A percentile compares a stretch with the other conserved stretches of the same genome.
phyloP scores from a whole-genome alignment of 371 early-diverging fungal species.

The Rhizomucor miehei region DNA sequence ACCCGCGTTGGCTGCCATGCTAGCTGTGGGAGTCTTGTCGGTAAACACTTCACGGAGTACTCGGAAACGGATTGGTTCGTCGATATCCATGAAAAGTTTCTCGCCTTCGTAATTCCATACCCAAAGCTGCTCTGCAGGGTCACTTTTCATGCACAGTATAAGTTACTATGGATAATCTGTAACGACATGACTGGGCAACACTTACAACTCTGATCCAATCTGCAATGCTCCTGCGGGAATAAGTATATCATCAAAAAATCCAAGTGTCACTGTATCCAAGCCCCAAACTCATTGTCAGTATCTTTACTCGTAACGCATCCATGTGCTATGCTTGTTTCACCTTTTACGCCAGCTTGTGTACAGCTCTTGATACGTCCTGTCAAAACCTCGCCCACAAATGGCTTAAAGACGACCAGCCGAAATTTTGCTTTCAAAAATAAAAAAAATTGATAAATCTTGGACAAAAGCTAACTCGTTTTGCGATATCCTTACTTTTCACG shows the following conservation, averaged over 20 bases:
- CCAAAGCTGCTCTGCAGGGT: conserved; percentile 80
- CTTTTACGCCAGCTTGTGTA: conserved; percentile 67
- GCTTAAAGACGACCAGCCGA: conserved; percentile 87
- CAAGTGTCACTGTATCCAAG: conserved; percentile 76
- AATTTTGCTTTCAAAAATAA: conserved; percentile 56
- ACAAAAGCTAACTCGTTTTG: not conserved
- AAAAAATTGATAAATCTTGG: not conserved
- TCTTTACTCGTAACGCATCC: not conserved
- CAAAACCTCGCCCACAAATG: conserved; percentile 87
- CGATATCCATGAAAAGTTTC: conserved; percentile 81
- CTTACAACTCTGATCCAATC: conserved; percentile 61
- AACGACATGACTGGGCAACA: not conserved
- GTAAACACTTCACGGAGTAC: conserved; percentile 76
- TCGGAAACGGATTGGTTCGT: conserved; percentile 75
- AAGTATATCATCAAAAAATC: conserved; percentile 90
- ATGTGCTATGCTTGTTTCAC: conserved; percentile 39
- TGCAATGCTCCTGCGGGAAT: conserved; percentile 73
- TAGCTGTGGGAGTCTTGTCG: conserved; percentile 73
- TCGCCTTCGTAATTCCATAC: conserved; percentile 84
- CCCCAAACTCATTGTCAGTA: not conserved
- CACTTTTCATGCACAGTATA: conserved; percentile 26
- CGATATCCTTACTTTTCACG: conserved; percentile 58
- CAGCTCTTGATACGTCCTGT: conserved; percentile 75
- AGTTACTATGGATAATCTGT: not conserved
- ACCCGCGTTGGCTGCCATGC: conserved; percentile 19